phyloP scores from a whole-genome alignment of 148 eudicot species.

The Fallopia convolvulus region DNA sequence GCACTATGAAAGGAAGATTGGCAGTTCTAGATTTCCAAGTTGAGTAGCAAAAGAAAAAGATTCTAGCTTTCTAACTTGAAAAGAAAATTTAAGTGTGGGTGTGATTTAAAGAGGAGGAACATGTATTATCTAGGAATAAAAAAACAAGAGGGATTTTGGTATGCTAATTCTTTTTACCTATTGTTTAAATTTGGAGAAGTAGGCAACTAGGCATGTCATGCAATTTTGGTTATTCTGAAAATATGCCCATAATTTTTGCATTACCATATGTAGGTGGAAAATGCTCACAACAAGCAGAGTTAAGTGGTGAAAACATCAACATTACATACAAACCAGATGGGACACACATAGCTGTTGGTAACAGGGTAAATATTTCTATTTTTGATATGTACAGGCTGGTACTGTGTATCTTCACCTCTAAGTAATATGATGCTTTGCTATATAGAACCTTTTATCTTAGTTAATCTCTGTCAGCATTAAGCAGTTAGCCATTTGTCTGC shows the following conservation, averaged over 20 bases:
- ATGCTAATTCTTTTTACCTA: not conserved
- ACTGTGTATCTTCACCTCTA: not conserved
- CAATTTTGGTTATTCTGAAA: not conserved
- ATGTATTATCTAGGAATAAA: not conserved
- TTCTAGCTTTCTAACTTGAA: too few relatives aligned
- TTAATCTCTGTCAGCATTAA: not conserved
- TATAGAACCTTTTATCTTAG: not conserved
- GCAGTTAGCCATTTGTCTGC: not conserved
- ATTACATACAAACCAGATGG: constrained; percentile 96
- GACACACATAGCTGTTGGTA: constrained; percentile 87
- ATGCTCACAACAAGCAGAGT: constrained; percentile 91
- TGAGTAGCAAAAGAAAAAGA: not conserved
- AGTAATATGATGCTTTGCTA: not conserved
- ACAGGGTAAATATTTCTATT: constrained; percentile 46
- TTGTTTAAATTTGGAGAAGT: not conserved
- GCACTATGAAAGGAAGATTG: not conserved
- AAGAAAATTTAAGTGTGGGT: not conserved
- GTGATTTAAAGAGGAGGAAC: not conserved
- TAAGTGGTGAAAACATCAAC: constrained; percentile 95
- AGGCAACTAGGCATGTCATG: not conserved
- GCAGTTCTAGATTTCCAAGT: not conserved
- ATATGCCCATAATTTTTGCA: constrained; percentile 4
- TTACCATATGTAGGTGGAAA: constrained; percentile 61
- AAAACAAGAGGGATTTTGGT: not conserved
- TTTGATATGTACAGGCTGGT: constrained; percentile 5